These are phyloP conservation scores for Cystobasidium ongulense DNA, from an alignment of 768 basidiomycete genomes.

Conservation along the genomic window DNA sequence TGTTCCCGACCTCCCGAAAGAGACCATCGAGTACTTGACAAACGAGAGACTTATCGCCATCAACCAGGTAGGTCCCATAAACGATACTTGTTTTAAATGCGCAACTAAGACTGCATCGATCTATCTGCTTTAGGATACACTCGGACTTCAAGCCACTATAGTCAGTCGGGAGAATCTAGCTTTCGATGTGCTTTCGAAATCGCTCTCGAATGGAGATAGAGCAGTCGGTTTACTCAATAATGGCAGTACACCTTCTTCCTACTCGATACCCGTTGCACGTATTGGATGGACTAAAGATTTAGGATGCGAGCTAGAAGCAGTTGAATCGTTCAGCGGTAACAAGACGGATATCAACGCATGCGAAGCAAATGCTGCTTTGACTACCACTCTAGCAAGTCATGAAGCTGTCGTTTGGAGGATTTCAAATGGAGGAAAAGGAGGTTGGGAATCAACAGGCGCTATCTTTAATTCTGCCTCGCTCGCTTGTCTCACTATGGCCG, in stretches of 20 bases:
- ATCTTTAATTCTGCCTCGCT: conserved; percentile 13
- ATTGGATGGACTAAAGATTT: conserved; percentile 5
- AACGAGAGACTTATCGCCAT: conserved; percentile 8
- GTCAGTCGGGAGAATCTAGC: not conserved
- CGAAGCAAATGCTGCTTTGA: not conserved
- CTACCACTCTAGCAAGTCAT: conserved; percentile 1
- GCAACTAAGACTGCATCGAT: too few relatives aligned
- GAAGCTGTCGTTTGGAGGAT: conserved; percentile 8
- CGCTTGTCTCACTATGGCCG: not conserved
- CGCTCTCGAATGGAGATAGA: conserved; percentile 5
- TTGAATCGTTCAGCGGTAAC: conserved; percentile 4
- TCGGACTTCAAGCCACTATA: conserved; percentile 1
- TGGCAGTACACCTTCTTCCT: not conserved
- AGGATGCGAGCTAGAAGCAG: not conserved
- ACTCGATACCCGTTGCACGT: conserved; percentile 3
- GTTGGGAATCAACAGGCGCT: conserved; percentile 14
- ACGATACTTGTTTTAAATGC: too few relatives aligned
- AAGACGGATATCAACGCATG: conserved; percentile 7
- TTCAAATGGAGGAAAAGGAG: not conserved
- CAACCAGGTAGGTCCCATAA: not conserved
- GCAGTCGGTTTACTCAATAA: conserved; percentile 18
- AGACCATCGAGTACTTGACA: conserved; percentile 8
- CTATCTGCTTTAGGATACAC: not conserved
- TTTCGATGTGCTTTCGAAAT: conserved; percentile 10
- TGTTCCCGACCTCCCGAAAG: not conserved